Base-by-base conservation (phyloP, 495 filamentous ascomycete species). In the Alectoria sarmentosa region DNA sequence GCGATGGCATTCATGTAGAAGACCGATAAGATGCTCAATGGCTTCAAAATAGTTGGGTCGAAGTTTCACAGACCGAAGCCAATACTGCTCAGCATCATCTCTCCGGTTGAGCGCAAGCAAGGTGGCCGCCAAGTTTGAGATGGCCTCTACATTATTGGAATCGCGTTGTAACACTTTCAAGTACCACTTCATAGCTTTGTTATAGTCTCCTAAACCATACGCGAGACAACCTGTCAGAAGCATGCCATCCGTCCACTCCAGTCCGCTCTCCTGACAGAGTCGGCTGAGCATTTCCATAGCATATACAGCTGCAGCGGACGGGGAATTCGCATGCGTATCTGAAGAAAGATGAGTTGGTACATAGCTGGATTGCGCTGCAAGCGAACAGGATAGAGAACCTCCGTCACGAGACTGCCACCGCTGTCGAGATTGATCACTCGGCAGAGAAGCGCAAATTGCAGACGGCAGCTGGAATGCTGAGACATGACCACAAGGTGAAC, bases 181-280 rank as follows among this genome's bases (percentile, higher is more conserved):
- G 76, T 96, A 98, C 92, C 91, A 97, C 58, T 89, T 83, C 71
- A 92, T 77, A 13, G 95, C 90, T 71, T 89, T 87, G 63, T 90
- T 84, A 72, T 95, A 93, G 71, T 92, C 88, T 61, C 91, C 90
- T 15, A 98, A 77, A 14, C 91, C 95, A 79, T 97, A 98, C 46
- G 95, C 89, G 59, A 98, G 79, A 72, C 94, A 98, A 8, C 94
- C 94, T 41, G 88, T 92, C 21, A 98, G 83, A 30, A 97, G 78
- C 82, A 98, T 96, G 21, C 95, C 94, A 74, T 98, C 93, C 62
- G 93, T 85, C 94, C 94, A 98, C 68, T 87, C 84, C 91, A 93
- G 96, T 21, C 82, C 83, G 71, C 91, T 93, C 70, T 96, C 89
- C 69, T 86, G 86, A 74, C 92, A 96, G 34, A 96, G 77, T 67